These are phyloP conservation scores for Escallonia herrerae DNA, from an alignment of 129 eudicot genomes.

Conservation along the genomic window DNA sequence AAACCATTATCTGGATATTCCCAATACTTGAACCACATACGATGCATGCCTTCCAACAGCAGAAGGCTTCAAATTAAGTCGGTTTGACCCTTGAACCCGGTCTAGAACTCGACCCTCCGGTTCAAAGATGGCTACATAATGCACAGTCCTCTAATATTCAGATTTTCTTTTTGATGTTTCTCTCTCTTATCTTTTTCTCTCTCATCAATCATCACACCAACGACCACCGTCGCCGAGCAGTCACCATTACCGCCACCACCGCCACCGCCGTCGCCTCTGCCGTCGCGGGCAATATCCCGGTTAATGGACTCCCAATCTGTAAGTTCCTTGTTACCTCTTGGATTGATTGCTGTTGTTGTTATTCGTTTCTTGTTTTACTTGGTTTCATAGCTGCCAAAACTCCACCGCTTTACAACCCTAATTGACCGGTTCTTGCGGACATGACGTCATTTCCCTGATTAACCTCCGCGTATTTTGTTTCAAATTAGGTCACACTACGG, in stretches of 20 bases:
- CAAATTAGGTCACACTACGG: constrained; percentile 28
- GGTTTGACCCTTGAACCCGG: not conserved
- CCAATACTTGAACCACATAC: too few species aligned
- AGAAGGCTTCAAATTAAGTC: not conserved
- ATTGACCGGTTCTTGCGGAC: constrained; percentile 4
- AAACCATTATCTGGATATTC: too few species aligned
- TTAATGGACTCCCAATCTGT: constrained; percentile 11
- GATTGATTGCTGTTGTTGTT: constrained; percentile 5
- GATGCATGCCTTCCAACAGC: too few species aligned
- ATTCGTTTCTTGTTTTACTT: not conserved
- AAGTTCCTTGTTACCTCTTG: not conserved
- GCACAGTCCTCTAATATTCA: not conserved
- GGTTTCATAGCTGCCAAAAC: constrained; percentile 18
- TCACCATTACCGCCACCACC: not conserved
- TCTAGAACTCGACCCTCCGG: not conserved
- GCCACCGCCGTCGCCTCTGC: not conserved
- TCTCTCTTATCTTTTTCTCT: constrained; percentile 10
- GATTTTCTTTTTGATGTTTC: constrained; percentile 4
- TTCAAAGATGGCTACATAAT: not conserved
- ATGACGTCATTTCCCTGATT: constrained; percentile 8
- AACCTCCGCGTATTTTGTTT: constrained; percentile 5
- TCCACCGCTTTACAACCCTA: constrained; percentile 25
- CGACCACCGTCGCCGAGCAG: not conserved
- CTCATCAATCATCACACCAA: not conserved
- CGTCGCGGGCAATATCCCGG: not conserved